Conservation (phyloP, 805 yeast genomes). For the Cyberlindnera suaveolens region DNA sequence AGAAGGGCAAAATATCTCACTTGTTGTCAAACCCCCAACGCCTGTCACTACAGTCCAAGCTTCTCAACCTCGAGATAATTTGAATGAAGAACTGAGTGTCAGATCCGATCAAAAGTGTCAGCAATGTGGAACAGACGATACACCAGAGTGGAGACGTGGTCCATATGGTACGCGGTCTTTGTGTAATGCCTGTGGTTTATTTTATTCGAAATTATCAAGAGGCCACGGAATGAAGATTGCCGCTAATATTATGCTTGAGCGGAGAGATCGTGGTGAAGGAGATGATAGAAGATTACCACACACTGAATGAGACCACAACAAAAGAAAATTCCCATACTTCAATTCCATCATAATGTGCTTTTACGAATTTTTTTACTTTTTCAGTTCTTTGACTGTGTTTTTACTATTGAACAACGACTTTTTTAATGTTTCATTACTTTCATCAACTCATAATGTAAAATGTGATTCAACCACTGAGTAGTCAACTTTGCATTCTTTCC, state of each 20-base stretch:
- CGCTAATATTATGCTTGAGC: constrained; percentile 16
- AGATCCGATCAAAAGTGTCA: constrained; percentile 32
- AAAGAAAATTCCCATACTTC: background rate
- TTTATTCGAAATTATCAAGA: constrained; percentile 54
- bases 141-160: constrained; percentile 94
- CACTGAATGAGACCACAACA: too few species aligned
- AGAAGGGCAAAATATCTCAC: constrained; percentile 7
- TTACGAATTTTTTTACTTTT: background rate
- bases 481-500: constrained; percentile 9
- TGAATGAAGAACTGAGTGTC: constrained; percentile 15
- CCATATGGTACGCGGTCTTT: constrained; percentile 77
- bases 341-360: background rate
- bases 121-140: constrained; percentile 68
- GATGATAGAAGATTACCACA: constrained; percentile 24
- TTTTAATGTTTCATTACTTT: background rate
- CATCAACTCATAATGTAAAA: constrained; percentile 2
- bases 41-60: constrained; percentile 5
- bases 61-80: constrained; percentile 4
- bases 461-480: constrained; percentile 7
- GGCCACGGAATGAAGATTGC: constrained; percentile 35
- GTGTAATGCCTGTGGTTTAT: constrained; percentile 91
- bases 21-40: constrained; percentile 18
- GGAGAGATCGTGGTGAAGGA: constrained; percentile 21
- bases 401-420: background rate
- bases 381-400: background rate